Evolutionary conservation across 768 basidiomycete genomes (phyloP), one percentile per base, ranked within the genome.

Genomic region (Psilocybe subaeruginosa): DNA sequence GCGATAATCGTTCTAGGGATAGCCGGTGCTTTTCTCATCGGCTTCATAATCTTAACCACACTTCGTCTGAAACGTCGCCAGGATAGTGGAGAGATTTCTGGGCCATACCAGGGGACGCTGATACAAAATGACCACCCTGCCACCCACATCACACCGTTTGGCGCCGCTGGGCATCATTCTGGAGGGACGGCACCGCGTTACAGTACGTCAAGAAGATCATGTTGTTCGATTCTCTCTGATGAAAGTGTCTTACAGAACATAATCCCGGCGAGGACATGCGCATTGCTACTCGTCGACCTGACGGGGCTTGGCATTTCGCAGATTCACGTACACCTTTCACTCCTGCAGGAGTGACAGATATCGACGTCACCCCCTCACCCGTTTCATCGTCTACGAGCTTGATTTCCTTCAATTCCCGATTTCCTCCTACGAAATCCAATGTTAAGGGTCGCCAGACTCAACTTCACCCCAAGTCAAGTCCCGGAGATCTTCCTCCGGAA

Each of bases 211-310:
- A 31, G 7, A 29, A 39, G 29, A 35, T 17, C 17, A 46, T 30
- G 51, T 19, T 43, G 56, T 8, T 48, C 27, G n/a, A 41, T 31
- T 41, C 30, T n/a, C 56, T 30, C 41, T 29, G 4, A 19, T 61
- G 8, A 64, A 33, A 33, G 16, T 37, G 5, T 37, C 43, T 17
- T 41, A 16, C 35, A 86, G 85, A 77, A 37, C 83, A 83, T 64
- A 78, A 70, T 17, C 84, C 85, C 0, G 85, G 85, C 11, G 69
- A 74, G 59, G 80, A 82, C 69, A 86, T 87, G 85, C 85, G 85
- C 19, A 81, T 85, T 41, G 85, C 85, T 1, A 70, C 74, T 46
- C 79, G 84, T 50, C 76, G 81, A 46, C 72, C 79, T 8, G 83
- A 86, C 61, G 85, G 86, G 19, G 81, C 78, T 55, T 87, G 85